Base-by-base conservation (phyloP, 176 grass and related monocot genomes). In the Zoysia pacifica region DNA sequence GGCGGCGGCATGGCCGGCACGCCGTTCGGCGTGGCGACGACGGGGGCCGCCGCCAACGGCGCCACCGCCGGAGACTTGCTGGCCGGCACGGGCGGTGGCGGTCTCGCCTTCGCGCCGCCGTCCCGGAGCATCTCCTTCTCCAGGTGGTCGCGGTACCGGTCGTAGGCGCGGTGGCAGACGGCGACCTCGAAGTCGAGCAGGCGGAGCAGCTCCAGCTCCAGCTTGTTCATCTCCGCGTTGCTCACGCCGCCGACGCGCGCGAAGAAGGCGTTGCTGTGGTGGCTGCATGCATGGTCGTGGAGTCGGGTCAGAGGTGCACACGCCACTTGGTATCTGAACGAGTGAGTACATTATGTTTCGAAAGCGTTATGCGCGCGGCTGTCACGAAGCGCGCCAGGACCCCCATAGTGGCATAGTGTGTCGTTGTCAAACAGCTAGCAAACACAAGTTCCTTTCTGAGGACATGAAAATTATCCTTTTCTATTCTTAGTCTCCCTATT, bases 221-320 rank as follows among this genome's bases (percentile, higher is more conserved):
- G 76, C 64, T 70, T 86, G 85, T 97, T 97, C 76, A 97, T 82
- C 83, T 97, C 94, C 28, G 85, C 83, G 77, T 90, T 94, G 91
- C 87, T 90, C 86, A 97, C 90, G 18, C 94, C 94, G 73, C 94
- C 91, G 9, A 97, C 91, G 10, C 92, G 71, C 69, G 94, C 91
- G 72, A 97, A 97, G 91, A 97, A 97, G 53, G 91, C 94, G 78
- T 97, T 97, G 89, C 86, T 89, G 82, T 90, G 94, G 75, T 97
- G 94, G 72, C 94, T 97, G 91, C 43, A 28, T 1, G 2, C 62
- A 14, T n/a, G 28, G 28, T 28, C 28, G 28, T 28, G 28, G 28
- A 28, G 28, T 28, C 28, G 28, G 28, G 28, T 28, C 28, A 28
- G 28, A 28, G 28, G 28, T 28, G 28, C 28, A 28, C 28, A 28